Conservation (phyloP, 805 yeast species). For the Scheffersomyces ergatensis region DNA sequence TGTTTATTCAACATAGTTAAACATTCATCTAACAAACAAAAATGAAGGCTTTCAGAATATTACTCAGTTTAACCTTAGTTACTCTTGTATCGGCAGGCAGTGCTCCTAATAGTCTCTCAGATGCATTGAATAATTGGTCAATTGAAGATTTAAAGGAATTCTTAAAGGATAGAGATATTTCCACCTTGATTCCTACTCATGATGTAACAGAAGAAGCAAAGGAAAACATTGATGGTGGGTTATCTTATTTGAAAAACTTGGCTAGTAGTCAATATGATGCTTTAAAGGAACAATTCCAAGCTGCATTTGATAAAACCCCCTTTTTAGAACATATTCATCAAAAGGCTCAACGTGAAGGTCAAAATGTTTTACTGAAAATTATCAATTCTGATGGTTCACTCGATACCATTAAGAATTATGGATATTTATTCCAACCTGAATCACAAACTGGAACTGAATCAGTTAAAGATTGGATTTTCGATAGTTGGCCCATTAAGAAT, state of each 20-base stretch:
- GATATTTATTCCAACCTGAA: slow-evolving; percentile 4
- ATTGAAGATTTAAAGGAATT: slow-evolving; percentile 24
- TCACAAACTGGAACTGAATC: slow-evolving; percentile 2
- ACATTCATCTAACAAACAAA: too few species aligned
- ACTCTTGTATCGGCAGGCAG: background rate
- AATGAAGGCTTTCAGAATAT: too few species aligned
- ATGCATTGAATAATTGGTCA: slow-evolving; percentile 9
- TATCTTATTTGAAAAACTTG: slow-evolving; percentile 20
- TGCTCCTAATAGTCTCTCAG: background rate
- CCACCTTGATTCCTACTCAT: slow-evolving; percentile 6
- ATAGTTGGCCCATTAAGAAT: slow-evolving; percentile 39
- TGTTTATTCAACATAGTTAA: too few species aligned
- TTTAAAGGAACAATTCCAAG: slow-evolving; percentile 7
- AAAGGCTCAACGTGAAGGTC: background rate
- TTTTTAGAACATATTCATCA: too few species aligned
- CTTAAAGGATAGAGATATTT: slow-evolving; percentile 22
- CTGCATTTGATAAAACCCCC: too few species aligned
- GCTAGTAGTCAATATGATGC: slow-evolving; percentile 24
- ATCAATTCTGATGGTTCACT: background rate
- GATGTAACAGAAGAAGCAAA: background rate
- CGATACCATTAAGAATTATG: slow-evolving; percentile 2
- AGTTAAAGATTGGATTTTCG: slow-evolving; percentile 45
- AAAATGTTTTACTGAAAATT: background rate
- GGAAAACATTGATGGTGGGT: slow-evolving; percentile 14
- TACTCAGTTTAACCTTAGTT: too few species aligned